phyloP scores from a whole-genome alignment of 2,329 filamentous ascomycete species.

The Stromatinia cepivora region DNA sequence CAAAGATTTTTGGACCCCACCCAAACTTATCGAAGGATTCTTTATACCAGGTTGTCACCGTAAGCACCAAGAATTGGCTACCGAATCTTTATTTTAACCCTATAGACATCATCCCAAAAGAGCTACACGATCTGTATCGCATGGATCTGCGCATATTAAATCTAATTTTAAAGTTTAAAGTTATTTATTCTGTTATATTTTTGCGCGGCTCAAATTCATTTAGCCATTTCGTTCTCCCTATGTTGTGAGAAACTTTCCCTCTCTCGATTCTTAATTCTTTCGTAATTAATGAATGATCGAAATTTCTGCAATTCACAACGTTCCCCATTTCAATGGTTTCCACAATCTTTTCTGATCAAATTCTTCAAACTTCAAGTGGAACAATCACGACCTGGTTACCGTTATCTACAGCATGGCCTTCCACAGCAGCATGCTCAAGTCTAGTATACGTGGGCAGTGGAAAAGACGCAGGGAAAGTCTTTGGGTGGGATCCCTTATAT shows the following conservation, averaged over 20 bases:
- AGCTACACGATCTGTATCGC: background rate
- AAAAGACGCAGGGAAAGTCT: background rate
- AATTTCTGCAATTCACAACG: background rate
- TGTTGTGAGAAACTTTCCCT: background rate
- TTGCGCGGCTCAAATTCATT: background rate
- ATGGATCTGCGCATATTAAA: background rate
- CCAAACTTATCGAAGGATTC: background rate
- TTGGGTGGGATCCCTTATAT: constrained; percentile 19
- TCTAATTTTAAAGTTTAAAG: background rate
- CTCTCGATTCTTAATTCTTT: background rate
- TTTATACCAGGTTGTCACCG: background rate
- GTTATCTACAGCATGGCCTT: constrained; percentile 17
- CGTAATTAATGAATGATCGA: background rate
- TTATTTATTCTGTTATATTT: background rate
- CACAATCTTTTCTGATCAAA: background rate
- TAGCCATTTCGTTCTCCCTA: background rate
- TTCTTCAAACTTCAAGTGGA: constrained; percentile 10
- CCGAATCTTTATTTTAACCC: background rate
- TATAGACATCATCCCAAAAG: background rate
- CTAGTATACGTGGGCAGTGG: constrained; percentile 8
- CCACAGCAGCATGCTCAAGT: constrained; percentile 5
- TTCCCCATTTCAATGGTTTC: background rate
- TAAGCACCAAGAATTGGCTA: background rate
- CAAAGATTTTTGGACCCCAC: background rate
- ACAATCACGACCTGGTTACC: constrained; percentile 16